phyloP scores from a whole-genome alignment of 1,284 basidiomycete genomes.

The Golubevia pallescens region DNA sequence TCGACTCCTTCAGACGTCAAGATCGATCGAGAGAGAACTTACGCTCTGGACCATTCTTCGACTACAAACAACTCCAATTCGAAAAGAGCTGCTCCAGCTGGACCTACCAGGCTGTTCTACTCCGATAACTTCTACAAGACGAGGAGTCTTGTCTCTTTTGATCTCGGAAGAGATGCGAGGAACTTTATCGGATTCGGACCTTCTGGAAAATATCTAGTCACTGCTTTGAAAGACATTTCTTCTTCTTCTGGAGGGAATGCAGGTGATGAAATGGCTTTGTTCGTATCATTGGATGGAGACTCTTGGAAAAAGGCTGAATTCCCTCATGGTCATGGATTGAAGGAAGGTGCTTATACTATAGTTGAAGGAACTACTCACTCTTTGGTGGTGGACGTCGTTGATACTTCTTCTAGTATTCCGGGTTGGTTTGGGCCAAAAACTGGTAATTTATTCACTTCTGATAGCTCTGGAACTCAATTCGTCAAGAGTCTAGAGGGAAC shows the following conservation, averaged over 20 bases:
- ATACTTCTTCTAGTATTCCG: conserved; percentile 14
- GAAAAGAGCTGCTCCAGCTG: conserved; percentile 5
- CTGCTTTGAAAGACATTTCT: conserved; percentile 45
- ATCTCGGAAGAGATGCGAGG: conserved; percentile 42
- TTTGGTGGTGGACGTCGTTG: conserved; percentile 83
- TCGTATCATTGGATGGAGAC: conserved; percentile 44
- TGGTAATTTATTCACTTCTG: conserved; percentile 46
- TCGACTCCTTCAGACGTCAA: not conserved
- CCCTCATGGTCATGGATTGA: conserved; percentile 80
- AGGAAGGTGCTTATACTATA: conserved; percentile 92
- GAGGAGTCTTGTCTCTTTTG: conserved; percentile 36
- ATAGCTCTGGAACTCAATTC: conserved; percentile 48
- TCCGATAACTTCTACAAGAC: conserved; percentile 54
- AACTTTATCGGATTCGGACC: conserved; percentile 54
- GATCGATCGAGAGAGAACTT: conserved; percentile 1
- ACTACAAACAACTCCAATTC: too few species aligned
- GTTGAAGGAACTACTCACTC: conserved; percentile 91
- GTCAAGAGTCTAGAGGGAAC: conserved; percentile 44
- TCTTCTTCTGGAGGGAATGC: conserved; percentile 15
- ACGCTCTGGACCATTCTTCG: too few species aligned
- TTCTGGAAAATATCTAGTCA: conserved; percentile 46
- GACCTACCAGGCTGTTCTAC: conserved; percentile 36
- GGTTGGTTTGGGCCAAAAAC: conserved; percentile 25
- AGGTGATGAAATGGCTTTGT: conserved; percentile 46
- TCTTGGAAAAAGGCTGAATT: conserved; percentile 67